Evolutionary conservation across 371 early-diverging fungal genomes (phyloP).

Genomic region (Choanephora cucurbitarum): DNA sequence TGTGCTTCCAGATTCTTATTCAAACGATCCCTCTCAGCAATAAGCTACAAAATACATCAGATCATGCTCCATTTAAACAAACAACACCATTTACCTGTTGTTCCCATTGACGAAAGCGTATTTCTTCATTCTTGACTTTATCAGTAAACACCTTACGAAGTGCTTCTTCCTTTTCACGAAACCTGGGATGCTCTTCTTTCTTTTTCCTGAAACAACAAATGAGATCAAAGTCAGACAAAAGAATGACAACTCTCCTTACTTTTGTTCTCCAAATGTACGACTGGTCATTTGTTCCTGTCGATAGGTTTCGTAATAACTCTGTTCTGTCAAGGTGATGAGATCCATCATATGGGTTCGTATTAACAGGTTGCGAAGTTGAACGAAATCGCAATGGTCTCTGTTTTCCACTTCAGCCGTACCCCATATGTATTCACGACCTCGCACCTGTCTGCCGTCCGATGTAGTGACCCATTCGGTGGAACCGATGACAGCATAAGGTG

Average conservation of each 20-base stretch:
- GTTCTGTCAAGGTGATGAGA: constrained; percentile 83
- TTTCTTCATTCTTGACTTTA: constrained; percentile 92
- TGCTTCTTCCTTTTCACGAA: constrained; percentile 86
- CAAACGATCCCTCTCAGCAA: constrained; percentile 92
- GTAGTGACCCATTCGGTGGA: constrained; percentile 76
- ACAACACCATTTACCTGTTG: constrained; percentile 78
- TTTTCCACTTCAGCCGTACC: constrained; percentile 91
- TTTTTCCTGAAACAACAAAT: constrained; percentile 44
- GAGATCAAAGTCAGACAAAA: not conserved
- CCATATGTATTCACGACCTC: constrained; percentile 91
- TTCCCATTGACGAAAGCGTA: constrained; percentile 96
- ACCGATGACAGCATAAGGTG: constrained; percentile 94
- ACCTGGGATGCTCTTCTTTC: constrained; percentile 78
- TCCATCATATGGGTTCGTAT: constrained; percentile 93
- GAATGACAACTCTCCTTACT: constrained; percentile 35
- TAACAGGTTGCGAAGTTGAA: constrained; percentile 87
- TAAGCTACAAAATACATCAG: constrained; percentile 57
- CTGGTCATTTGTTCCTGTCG: constrained; percentile 79
- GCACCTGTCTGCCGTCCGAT: constrained; percentile 67
- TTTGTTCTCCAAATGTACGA: constrained; percentile 77
- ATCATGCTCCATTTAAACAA: not conserved
- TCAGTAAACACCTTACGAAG: constrained; percentile 91
- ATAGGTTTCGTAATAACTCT: constrained; percentile 87
- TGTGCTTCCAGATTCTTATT: constrained; percentile 95
- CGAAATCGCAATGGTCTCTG: constrained; percentile 87